A percentile compares a stretch with the other conserved stretches of the same genome.
These are phyloP conservation scores for Solanum verrucosum DNA, from an alignment of 257 asterid genomes.

Conservation along the genomic window DNA sequence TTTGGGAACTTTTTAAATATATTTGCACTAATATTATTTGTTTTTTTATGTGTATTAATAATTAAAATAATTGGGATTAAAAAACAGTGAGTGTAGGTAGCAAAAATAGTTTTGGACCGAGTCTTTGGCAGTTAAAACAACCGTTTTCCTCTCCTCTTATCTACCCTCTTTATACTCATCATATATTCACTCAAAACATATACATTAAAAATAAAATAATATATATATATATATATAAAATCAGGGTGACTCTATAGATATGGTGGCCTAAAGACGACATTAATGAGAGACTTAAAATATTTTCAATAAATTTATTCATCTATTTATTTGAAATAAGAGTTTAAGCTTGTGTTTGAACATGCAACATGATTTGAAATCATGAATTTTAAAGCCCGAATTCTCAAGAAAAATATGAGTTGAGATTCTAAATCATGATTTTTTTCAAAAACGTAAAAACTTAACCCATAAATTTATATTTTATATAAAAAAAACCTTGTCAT, in stretches of 20 bases:
- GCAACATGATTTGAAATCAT: not conserved
- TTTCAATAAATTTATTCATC: no score
- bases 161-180: not conserved
- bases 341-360: no score
- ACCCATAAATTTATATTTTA: no score
- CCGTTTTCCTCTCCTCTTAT: not conserved
- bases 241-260: not conserved
- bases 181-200: not conserved
- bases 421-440: no score
- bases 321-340: not conserved
- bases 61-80: not conserved
- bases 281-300: not conserved
- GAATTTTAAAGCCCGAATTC: no score
- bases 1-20: not conserved
- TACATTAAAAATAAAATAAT: no score
- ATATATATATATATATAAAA: no score
- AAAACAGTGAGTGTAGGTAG: not conserved
- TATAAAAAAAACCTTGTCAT: no score
- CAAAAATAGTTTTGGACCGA: not conserved
- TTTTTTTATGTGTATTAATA: not conserved
- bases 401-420: no score
- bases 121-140: not conserved
- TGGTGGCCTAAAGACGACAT: not conserved
- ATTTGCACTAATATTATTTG: not conserved
- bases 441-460: no score